Conservation (phyloP, 208 protist genomes). For the Paratrypanosoma confusum region DNA sequence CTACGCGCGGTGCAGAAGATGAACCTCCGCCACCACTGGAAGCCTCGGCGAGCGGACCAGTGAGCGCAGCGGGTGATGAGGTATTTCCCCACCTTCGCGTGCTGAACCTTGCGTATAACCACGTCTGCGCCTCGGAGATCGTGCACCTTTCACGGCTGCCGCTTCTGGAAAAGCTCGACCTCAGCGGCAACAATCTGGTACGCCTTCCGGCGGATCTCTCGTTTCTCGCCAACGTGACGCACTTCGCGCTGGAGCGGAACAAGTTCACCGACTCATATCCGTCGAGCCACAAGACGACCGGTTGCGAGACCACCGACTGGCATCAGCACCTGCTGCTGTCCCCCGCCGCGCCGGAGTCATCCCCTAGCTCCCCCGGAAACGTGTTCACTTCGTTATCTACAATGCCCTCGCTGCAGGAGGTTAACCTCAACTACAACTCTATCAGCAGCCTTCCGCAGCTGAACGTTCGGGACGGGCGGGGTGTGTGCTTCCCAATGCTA, state of each 20-base stretch:
- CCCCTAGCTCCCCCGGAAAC: too few species aligned
- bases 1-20: background rate
- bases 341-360: too few species aligned
- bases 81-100: slow-evolving; percentile 36
- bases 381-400: slow-evolving; percentile 67
- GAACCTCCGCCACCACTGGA: slow-evolving; percentile 3
- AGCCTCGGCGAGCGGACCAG: background rate
- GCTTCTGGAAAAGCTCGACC: slow-evolving; percentile 60
- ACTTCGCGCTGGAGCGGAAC: slow-evolving; percentile 78
- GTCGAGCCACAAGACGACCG: too few species aligned
- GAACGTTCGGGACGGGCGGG: slow-evolving; percentile 25
- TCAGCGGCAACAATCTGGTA: slow-evolving; percentile 71
- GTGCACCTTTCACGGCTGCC: slow-evolving; percentile 47
- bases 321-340: too few species aligned
- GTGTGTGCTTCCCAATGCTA: slow-evolving; percentile 51
- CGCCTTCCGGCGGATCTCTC: slow-evolving; percentile 59
- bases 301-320: too few species aligned
- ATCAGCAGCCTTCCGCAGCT: slow-evolving; percentile 44
- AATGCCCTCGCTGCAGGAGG: slow-evolving; percentile 69
- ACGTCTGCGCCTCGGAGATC: slow-evolving; percentile 41
- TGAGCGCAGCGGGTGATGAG: slow-evolving; percentile 23
- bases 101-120: slow-evolving; percentile 83
- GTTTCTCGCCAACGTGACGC: slow-evolving; percentile 55
- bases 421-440: slow-evolving; percentile 77
- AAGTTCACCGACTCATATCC: slow-evolving; percentile 15